A percentile compares a stretch with the other conserved stretches of the same genome.
Conservation (phyloP, 805 yeast genomes). For the Saccharomyces paradoxus region DNA sequence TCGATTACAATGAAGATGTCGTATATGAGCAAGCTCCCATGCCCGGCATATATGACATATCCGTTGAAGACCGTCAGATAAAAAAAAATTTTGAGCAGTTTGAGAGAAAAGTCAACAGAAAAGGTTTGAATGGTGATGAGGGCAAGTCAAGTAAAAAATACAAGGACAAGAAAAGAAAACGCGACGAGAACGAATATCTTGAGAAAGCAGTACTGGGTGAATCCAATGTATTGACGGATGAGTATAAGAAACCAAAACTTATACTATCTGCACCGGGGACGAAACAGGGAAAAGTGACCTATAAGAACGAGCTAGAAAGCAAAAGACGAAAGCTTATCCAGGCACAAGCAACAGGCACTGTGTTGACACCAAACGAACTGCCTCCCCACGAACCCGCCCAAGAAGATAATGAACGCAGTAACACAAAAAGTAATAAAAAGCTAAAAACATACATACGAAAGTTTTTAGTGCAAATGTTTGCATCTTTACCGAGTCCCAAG, state of each 20-base stretch:
- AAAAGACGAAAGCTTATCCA: conserved; percentile 23
- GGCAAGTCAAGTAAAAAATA: conserved; percentile 11
- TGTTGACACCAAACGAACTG: background rate
- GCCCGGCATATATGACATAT: conserved; percentile 59
- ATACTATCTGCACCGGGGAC: conserved; percentile 32
- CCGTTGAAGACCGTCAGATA: conserved; percentile 46
- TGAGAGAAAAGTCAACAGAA: conserved; percentile 35
- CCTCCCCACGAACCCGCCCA: background rate
- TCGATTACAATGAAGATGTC: conserved; percentile 78
- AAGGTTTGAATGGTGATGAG: conserved; percentile 39
- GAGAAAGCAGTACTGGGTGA: conserved; percentile 8
- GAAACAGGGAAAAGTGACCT: conserved; percentile 4
- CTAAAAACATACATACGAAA: background rate
- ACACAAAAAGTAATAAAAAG: conserved; percentile 8
- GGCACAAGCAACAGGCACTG: conserved; percentile 5
- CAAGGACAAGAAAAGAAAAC: conserved; percentile 20
- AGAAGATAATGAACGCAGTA: background rate
- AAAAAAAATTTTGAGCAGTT: conserved; percentile 34
- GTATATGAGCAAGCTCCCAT: conserved; percentile 68
- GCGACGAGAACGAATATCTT: conserved; percentile 3
- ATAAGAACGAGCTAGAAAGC: conserved; percentile 18
- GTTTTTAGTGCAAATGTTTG: conserved; percentile 20
- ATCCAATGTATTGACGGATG: conserved; percentile 9
- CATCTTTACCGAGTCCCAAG: conserved; percentile 34
- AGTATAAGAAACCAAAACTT: conserved; percentile 22